These are phyloP conservation scores for Debaryomyces coudertii DNA, from an alignment of 1,139 yeast genomes.

Conservation along the genomic window DNA sequence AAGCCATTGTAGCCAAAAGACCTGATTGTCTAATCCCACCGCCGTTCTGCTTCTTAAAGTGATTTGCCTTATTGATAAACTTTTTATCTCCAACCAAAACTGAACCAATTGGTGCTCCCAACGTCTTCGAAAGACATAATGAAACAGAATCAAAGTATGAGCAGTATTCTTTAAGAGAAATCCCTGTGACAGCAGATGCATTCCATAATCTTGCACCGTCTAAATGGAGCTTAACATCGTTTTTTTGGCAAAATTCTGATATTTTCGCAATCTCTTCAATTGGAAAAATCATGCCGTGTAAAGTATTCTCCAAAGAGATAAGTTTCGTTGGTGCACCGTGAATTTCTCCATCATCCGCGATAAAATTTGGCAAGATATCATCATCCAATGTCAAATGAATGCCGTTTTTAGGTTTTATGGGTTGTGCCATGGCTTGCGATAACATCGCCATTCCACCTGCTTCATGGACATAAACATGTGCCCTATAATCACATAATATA, in stretches of 20 bases:
- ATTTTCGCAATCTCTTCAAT: conserved; percentile 45
- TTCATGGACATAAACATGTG: conserved; percentile 45
- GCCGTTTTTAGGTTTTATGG: conserved; percentile 43
- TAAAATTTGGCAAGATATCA: conserved; percentile 39
- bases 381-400: conserved; percentile 43
- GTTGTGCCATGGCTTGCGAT: conserved; percentile 50
- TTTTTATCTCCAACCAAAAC: conserved; percentile 38
- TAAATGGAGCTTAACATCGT: conserved; percentile 42
- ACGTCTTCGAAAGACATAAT: conserved; percentile 47
- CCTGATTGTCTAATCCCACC: conserved; percentile 55
- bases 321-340: conserved; percentile 53
- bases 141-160: conserved; percentile 48
- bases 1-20: conserved; percentile 44
- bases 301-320: conserved; percentile 49
- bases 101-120: conserved; percentile 53
- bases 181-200: conserved; percentile 46
- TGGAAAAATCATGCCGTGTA: conserved; percentile 50
- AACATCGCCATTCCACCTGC: conserved; percentile 52
- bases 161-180: conserved; percentile 42
- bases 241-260: conserved; percentile 37
- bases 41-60: conserved; percentile 50
- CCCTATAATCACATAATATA: conserved; percentile 43
- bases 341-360: conserved; percentile 53
- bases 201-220: conserved; percentile 56
- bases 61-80: conserved; percentile 47